Conservation (phyloP, 2,329 filamentous ascomycete genomes). For the Pyrenophora graminea region DNA sequence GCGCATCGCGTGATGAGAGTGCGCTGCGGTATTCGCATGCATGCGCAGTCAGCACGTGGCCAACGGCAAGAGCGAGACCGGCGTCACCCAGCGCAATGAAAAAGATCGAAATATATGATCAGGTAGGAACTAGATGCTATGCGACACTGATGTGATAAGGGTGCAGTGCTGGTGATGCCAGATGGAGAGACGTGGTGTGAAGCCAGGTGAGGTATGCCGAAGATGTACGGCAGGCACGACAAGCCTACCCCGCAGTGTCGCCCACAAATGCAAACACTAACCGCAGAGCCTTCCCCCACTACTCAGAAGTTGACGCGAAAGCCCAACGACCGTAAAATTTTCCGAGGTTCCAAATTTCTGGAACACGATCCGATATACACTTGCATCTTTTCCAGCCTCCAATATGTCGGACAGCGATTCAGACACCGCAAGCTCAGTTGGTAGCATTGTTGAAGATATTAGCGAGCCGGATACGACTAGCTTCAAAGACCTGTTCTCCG, state of each 20-base stretch:
- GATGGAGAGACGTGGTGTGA: background rate
- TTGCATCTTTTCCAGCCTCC: too few relatives aligned
- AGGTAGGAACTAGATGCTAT: too few relatives aligned
- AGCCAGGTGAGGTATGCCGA: too few relatives aligned
- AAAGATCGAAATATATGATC: too few relatives aligned
- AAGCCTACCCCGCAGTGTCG: constrained; percentile 31
- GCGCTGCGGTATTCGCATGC: too few relatives aligned
- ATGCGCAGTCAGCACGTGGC: too few relatives aligned
- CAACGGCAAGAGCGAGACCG: too few relatives aligned
- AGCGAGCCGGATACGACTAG: constrained; percentile 43
- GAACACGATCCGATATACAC: background rate
- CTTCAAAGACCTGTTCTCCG: constrained; percentile 45
- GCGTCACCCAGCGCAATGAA: too few relatives aligned
- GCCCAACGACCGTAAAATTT: constrained; percentile 2
- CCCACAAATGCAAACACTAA: constrained; percentile 37
- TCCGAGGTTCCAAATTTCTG: background rate
- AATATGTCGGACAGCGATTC: constrained; percentile 39
- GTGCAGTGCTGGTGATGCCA: background rate
- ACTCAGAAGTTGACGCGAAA: constrained; percentile 12
- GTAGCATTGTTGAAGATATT: constrained; percentile 41
- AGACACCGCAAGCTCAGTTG: constrained; percentile 39
- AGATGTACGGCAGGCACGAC: constrained; percentile 21
- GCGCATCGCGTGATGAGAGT: too few relatives aligned
- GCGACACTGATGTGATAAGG: background rate
- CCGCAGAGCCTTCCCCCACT: constrained; percentile 27